A percentile compares a stretch with the other conserved stretches of the same genome.
These are phyloP conservation scores for Acrocalymma vagum DNA, from an alignment of 2,329 filamentous ascomycete genomes.

Conservation along the genomic window DNA sequence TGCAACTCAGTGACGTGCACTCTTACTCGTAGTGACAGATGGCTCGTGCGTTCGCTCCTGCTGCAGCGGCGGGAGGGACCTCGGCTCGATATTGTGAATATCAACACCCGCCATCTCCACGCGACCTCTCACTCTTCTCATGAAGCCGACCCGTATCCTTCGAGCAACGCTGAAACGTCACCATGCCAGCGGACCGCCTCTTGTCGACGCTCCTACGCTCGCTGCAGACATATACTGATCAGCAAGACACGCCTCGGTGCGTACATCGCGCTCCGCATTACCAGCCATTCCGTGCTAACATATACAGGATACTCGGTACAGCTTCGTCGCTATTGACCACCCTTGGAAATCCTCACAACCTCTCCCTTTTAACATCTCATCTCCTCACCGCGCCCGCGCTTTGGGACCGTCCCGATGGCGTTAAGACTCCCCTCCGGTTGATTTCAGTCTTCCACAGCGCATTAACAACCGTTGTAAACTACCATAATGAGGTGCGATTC, in stretches of 20 bases:
- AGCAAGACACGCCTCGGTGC: constrained; percentile 68
- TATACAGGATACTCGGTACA: constrained; percentile 64
- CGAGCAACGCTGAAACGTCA: constrained; percentile 19
- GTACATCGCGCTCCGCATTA: constrained; percentile 15
- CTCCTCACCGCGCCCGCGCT: constrained; percentile 75
- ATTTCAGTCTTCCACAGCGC: constrained; percentile 78
- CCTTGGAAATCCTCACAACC: constrained; percentile 78
- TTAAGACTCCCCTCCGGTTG: constrained; percentile 70
- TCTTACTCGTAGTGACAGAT: neutral
- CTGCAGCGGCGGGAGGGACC: too few species aligned
- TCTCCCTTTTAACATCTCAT: constrained; percentile 76
- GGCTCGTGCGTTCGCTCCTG: neutral
- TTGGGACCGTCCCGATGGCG: constrained; percentile 70
- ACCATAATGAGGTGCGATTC: constrained; percentile 49
- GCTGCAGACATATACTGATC: constrained; percentile 65
- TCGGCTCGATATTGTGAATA: constrained; percentile 32
- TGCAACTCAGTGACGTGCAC: constrained; percentile 23
- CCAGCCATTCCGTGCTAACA: constrained; percentile 31
- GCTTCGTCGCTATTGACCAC: constrained; percentile 73
- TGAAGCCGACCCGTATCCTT: constrained; percentile 5
- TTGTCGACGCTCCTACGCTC: constrained; percentile 73
- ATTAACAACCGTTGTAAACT: constrained; percentile 62
- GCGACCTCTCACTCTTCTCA: constrained; percentile 10
- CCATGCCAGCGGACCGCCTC: constrained; percentile 73
- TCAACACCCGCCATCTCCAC: constrained; percentile 28